These are phyloP conservation scores for Ophiosphaerella korrae DNA, from an alignment of 2,329 filamentous ascomycete species.

Conservation along the genomic window DNA sequence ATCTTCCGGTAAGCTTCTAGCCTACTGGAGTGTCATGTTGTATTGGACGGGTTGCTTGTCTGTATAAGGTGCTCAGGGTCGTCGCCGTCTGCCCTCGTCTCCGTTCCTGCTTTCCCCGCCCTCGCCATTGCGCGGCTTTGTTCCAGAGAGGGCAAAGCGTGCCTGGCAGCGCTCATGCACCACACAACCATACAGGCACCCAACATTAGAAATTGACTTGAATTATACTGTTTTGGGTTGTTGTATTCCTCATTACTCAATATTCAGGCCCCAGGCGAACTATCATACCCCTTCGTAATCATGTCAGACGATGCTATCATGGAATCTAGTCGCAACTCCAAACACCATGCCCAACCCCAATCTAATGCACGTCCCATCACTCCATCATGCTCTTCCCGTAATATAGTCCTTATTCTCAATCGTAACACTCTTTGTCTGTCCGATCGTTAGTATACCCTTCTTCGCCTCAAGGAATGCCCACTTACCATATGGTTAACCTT, in stretches of 20 bases:
- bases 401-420: slow-evolving; percentile 58
- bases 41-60: not conserved
- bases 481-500: slow-evolving; percentile 95
- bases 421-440: slow-evolving; percentile 59
- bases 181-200: no score
- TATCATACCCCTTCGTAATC: no score
- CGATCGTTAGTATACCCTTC: slow-evolving; percentile 15
- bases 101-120: slow-evolving; percentile 1
- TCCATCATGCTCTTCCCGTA: slow-evolving; percentile 18
- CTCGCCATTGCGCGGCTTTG: not conserved
- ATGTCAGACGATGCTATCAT: no score
- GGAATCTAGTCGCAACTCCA: slow-evolving; percentile 1
- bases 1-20: not conserved
- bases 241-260: not conserved
- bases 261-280: not conserved
- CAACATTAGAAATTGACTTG: no score
- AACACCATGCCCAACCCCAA: not conserved
- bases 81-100: not conserved
- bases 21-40: not conserved
- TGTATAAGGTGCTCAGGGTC: not conserved
- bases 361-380: not conserved
- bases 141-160: no score
- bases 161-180: no score
- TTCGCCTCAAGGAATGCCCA: not conserved
- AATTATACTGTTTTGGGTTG: no score